phyloP scores from a whole-genome alignment of 1,139 yeast species.

The Spencermartinsiella ligniputridi region DNA sequence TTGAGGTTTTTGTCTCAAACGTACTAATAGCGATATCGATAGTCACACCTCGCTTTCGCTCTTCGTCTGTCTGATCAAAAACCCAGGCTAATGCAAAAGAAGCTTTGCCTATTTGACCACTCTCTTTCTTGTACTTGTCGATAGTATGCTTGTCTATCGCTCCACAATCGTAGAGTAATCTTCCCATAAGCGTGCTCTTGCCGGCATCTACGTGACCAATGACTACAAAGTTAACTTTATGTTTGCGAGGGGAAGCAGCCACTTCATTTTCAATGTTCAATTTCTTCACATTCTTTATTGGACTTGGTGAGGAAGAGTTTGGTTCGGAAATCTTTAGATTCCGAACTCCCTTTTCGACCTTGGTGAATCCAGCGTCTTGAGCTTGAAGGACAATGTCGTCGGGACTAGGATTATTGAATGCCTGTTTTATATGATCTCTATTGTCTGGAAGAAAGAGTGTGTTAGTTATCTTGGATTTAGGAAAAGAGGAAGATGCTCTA shows the following conservation, averaged over 20 bases:
- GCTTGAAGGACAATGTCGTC: slow-evolving; percentile 69
- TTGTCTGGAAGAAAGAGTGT: slow-evolving; percentile 35
- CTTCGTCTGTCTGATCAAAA: slow-evolving; percentile 92
- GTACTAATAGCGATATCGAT: slow-evolving; percentile 85
- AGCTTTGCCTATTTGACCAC: slow-evolving; percentile 78
- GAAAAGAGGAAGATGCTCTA: neutral
- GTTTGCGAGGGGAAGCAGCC: slow-evolving; percentile 7
- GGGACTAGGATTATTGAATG: slow-evolving; percentile 72
- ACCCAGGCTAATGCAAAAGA: slow-evolving; percentile 98
- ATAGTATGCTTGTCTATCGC: slow-evolving; percentile 75
- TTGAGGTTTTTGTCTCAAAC: slow-evolving; percentile 61
- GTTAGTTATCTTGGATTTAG: slow-evolving; percentile 39
- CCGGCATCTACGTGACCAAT: slow-evolving; percentile 98
- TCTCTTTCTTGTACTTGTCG: slow-evolving; percentile 72
- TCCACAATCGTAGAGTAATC: slow-evolving; percentile 75
- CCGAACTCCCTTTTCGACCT: slow-evolving; percentile 5
- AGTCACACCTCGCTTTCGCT: slow-evolving; percentile 80
- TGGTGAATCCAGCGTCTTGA: slow-evolving; percentile 38
- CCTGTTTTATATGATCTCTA: slow-evolving; percentile 32
- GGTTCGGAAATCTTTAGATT: slow-evolving; percentile 4
- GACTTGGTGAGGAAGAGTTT: neutral
- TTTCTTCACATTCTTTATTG: slow-evolving; percentile 5
- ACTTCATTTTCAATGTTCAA: slow-evolving; percentile 20
- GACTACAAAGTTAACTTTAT: slow-evolving; percentile 26
- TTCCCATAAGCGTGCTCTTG: slow-evolving; percentile 90